phyloP scores from a whole-genome alignment of 805 yeast genomes.

The Metschnikowia borealis region DNA sequence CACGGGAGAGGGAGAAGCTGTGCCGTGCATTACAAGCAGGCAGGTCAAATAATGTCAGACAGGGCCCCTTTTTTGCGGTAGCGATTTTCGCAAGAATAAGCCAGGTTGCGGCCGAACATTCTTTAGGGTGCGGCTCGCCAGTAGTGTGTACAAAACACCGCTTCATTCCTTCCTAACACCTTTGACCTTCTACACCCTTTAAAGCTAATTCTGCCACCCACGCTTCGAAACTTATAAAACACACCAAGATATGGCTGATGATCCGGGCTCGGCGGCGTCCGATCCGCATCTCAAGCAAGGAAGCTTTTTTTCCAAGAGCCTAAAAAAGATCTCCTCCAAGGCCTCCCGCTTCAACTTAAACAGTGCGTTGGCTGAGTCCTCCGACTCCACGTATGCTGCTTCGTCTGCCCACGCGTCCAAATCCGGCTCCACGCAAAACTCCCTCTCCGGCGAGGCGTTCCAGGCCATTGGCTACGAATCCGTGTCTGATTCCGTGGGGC shows the following conservation, averaged over 20 bases:
- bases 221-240: background rate
- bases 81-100: background rate
- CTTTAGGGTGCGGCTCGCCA: background rate
- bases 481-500: conserved; percentile 24
- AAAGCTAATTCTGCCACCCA: too few species aligned
- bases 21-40: background rate
- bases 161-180: background rate
- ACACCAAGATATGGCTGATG: conserved; percentile 6
- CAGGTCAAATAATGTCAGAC: background rate
- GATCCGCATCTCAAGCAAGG: background rate
- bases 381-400: background rate
- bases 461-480: conserved; percentile 37
- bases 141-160: conserved; percentile 1
- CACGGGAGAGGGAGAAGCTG: background rate
- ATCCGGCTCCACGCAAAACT: background rate
- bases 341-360: conserved; percentile 24
- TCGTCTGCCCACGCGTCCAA: conserved; percentile 6
- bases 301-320: conserved; percentile 24
- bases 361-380: conserved; percentile 4
- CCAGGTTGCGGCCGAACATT: background rate
- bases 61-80: background rate
- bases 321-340: conserved; percentile 28
- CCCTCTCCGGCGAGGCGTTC: conserved; percentile 17
- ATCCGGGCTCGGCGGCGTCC: background rate
- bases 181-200: background rate